A percentile compares a stretch with the other conserved stretches of the same genome.
Conservation (phyloP, 1,284 basidiomycete species). For the Gymnopus androsaceus region DNA sequence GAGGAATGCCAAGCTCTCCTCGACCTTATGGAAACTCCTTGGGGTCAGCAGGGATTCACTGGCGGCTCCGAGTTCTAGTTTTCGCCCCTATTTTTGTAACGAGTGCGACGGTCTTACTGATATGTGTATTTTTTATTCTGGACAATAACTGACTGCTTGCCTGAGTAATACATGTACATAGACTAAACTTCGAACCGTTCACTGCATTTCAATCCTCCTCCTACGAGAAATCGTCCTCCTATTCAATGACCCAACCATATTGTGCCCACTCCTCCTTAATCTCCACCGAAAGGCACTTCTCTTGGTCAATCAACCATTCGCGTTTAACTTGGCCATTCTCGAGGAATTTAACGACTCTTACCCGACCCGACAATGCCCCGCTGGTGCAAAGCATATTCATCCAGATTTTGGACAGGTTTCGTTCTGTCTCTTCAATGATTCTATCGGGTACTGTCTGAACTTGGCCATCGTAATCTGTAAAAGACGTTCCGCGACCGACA, state of each 20-base stretch:
- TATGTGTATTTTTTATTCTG: too few relatives aligned
- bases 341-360: neutral
- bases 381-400: neutral
- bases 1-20: slow-evolving; percentile 68
- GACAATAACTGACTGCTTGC: too few relatives aligned
- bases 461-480: neutral
- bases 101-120: too few relatives aligned
- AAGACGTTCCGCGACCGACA: neutral
- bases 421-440: neutral
- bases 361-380: neutral
- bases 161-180: too few relatives aligned
- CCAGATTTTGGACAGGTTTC: neutral
- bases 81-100: too few relatives aligned
- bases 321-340: neutral
- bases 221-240: too few relatives aligned
- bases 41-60: slow-evolving; percentile 26
- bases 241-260: neutral
- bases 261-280: neutral
- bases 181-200: too few relatives aligned
- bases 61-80: neutral
- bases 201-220: too few relatives aligned
- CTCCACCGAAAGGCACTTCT: neutral
- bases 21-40: slow-evolving; percentile 50
- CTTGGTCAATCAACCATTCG: neutral
- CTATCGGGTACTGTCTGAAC: neutral